Base-by-base conservation (phyloP, 345 rosid species). In the Moricandia arvensis region DNA sequence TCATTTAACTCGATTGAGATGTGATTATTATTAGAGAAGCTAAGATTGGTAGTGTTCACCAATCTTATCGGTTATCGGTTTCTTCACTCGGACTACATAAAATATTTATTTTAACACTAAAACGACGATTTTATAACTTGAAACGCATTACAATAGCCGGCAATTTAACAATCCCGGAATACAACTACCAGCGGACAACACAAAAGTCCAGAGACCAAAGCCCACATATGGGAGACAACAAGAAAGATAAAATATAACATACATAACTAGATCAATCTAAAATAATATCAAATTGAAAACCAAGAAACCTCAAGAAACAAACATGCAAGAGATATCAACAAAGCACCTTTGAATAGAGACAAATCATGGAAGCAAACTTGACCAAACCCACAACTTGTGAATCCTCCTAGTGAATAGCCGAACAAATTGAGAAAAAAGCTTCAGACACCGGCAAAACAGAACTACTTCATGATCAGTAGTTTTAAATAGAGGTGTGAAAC, bases 61-160 rank as follows among this genome's bases (percentile, higher is more conserved):
- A 69, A 55, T 21, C 53, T 69, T 41, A 4, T 45, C 26, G 16
- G 60, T 61, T 69, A 33, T 72, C 18, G 61, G 61, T 62, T 72
- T 62, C 75, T 49, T 71, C 67, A 45, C 21, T 3, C 34, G 24
- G 59, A 71, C 75, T 4, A 29, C 31, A 29, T 29, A 21, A 21
- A 21, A 21, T 21, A 21, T 21, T 21, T 21, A 21, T 21, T 21
- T 21, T 21, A 21, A 21, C 24, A 21, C 24, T 21, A 21, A 21
- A 21, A 21, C 24, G 38, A 8, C 1, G 10, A 35, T 35, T 35
- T 9, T 35, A 35, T 35, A 2, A 35, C 38, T 7, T 35, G 38
- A 8, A 35, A 35, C 10, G 3, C 10, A 35, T 35, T 35, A 35
- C 38, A 35, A 8, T 7, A 9, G 38, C 38, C 10, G 38, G 38